Evolutionary conservation across 768 basidiomycete genomes (phyloP).

Genomic region (Amylocystis lapponica): DNA sequence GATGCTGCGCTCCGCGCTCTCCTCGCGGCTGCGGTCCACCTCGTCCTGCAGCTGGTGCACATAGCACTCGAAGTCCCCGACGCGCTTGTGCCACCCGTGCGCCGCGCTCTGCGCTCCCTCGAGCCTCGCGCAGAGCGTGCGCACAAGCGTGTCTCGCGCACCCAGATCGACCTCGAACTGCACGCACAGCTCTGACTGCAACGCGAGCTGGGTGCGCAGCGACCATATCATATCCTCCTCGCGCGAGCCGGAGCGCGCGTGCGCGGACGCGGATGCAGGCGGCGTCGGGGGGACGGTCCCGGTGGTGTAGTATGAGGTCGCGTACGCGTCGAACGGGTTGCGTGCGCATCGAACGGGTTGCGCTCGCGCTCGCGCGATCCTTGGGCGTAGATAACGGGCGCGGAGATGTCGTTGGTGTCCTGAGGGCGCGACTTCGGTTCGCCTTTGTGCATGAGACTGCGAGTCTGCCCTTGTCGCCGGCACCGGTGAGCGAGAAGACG

Average conservation of each 20-base stretch:
- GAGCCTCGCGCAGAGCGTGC: slow-evolving; percentile 50
- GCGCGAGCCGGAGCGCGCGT: slow-evolving; percentile 57
- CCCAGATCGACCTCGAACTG: slow-evolving; percentile 74
- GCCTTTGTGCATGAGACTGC: slow-evolving; percentile 20
- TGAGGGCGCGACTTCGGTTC: slow-evolving; percentile 48
- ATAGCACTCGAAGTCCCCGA: slow-evolving; percentile 63
- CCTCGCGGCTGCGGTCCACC: slow-evolving; percentile 78
- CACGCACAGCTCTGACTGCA: slow-evolving; percentile 69
- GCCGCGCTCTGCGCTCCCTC: slow-evolving; percentile 46
- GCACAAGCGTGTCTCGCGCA: slow-evolving; percentile 69
- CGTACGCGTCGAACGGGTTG: slow-evolving; percentile 71
- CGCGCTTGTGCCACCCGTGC: slow-evolving; percentile 69
- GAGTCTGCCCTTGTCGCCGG: slow-evolving; percentile 4
- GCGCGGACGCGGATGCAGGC: slow-evolving; percentile 41
- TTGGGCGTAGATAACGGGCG: slow-evolving; percentile 47
- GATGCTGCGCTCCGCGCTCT: slow-evolving; percentile 73
- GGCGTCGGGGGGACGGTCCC: slow-evolving; percentile 72
- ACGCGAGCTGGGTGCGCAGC: slow-evolving; percentile 66
- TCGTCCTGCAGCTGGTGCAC: slow-evolving; percentile 75
- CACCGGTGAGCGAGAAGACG: slow-evolving; percentile 36
- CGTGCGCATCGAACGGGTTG: slow-evolving; percentile 47
- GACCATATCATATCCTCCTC: slow-evolving; percentile 69
- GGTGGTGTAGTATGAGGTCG: slow-evolving; percentile 73
- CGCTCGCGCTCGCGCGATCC: slow-evolving; percentile 13
- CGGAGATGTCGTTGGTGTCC: slow-evolving; percentile 58